A percentile compares a stretch with the other conserved stretches of the same genome.
Evolutionary conservation across 352 stramenopile genomes (phyloP).

Genomic region (Pilasporangium apinafurcum): DNA sequence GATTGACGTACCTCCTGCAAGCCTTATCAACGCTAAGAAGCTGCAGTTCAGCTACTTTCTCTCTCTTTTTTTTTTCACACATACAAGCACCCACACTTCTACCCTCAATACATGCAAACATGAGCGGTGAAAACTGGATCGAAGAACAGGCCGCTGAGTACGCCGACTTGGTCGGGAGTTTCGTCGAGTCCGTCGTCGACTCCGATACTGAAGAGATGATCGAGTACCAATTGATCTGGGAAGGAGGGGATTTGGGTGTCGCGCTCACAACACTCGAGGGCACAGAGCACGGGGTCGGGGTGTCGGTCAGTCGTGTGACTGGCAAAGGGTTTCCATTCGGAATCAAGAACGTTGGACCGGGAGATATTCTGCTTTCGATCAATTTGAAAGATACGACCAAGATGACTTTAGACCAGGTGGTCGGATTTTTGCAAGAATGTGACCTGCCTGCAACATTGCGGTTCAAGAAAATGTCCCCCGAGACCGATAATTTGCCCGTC

Average conservation of each 20-base stretch:
- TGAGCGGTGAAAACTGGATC: slow-evolving; percentile 59
- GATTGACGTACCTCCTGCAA: no score
- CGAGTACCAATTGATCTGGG: slow-evolving; percentile 88
- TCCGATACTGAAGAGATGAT: slow-evolving; percentile 79
- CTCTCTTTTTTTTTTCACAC: not conserved
- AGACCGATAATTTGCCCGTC: slow-evolving; percentile 28
- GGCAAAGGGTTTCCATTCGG: slow-evolving; percentile 84
- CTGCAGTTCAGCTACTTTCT: not conserved
- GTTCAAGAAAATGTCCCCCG: slow-evolving; percentile 79
- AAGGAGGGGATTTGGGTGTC: slow-evolving; percentile 77
- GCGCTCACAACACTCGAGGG: slow-evolving; percentile 74
- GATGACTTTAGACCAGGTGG: slow-evolving; percentile 74
- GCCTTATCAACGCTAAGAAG: no score
- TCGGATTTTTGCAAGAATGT: slow-evolving; percentile 77
- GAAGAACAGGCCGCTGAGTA: slow-evolving; percentile 84
- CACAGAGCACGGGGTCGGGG: slow-evolving; percentile 33
- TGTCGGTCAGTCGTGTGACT: slow-evolving; percentile 76
- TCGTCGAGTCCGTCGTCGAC: slow-evolving; percentile 80
- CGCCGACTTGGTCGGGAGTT: slow-evolving; percentile 75
- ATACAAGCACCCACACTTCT: not conserved
- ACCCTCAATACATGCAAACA: slow-evolving; percentile 1
- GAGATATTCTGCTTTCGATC: slow-evolving; percentile 77
- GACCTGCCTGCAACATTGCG: slow-evolving; percentile 78
- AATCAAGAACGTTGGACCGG: slow-evolving; percentile 84
- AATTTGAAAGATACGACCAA: slow-evolving; percentile 79